phyloP scores from a whole-genome alignment of 306 rosid species.

The Clitoria ternatea region DNA sequence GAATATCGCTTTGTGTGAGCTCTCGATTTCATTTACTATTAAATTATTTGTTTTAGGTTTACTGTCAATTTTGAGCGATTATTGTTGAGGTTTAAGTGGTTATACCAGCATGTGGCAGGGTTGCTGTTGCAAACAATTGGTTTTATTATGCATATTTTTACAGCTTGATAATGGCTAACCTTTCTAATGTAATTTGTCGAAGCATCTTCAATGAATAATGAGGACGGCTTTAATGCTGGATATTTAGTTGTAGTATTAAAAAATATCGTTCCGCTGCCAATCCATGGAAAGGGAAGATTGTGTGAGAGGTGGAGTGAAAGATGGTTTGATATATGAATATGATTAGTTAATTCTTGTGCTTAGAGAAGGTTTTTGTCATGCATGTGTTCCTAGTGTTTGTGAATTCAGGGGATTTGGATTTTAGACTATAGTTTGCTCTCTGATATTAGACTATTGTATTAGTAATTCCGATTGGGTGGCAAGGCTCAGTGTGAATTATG shows the following conservation, averaged over 20 bases:
- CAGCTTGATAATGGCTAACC: constrained; percentile 32
- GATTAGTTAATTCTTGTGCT: background rate
- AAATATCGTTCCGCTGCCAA: background rate
- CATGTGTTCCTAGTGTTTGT: background rate
- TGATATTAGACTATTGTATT: background rate
- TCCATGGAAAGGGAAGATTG: constrained; percentile 7
- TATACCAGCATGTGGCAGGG: constrained; percentile 24
- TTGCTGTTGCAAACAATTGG: constrained; percentile 27
- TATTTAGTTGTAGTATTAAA: background rate
- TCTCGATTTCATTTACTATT: background rate
- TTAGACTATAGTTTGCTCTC: background rate
- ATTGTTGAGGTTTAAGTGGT: constrained; percentile 4
- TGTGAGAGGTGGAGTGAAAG: background rate
- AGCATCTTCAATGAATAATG: constrained; percentile 26
- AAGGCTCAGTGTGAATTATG: background rate
- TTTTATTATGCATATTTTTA: constrained; percentile 28
- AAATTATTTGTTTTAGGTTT: too few species aligned
- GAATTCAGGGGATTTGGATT: too few species aligned
- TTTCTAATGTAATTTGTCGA: constrained; percentile 25
- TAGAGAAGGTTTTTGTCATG: too few species aligned
- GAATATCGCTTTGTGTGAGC: constrained; percentile 6
- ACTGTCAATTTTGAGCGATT: constrained; percentile 40
- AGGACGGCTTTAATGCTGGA: constrained; percentile 24
- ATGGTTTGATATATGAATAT: too few species aligned
- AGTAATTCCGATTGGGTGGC: background rate